phyloP scores from a whole-genome alignment of 805 yeast species.

The Candida qinlingensis region DNA sequence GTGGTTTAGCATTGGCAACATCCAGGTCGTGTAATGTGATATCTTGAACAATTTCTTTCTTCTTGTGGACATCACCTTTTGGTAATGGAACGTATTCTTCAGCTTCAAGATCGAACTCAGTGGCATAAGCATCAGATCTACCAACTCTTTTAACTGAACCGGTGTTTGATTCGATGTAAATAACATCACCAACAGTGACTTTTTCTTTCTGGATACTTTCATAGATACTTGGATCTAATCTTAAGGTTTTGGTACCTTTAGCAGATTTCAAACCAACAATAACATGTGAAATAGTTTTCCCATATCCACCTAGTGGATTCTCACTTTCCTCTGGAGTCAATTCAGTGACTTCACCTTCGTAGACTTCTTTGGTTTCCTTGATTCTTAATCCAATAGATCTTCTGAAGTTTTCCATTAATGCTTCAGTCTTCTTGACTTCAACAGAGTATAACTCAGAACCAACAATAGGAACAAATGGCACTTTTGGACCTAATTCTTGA shows the following conservation, averaged over 20 bases:
- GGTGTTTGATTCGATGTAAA: slow-evolving; percentile 94
- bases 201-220: slow-evolving; percentile 93
- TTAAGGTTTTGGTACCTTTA: slow-evolving; percentile 81
- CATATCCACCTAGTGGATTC: slow-evolving; percentile 96
- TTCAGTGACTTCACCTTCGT: slow-evolving; percentile 97
- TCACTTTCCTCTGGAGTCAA: slow-evolving; percentile 94
- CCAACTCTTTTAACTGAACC: slow-evolving; percentile 98
- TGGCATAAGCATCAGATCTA: slow-evolving; percentile 96
- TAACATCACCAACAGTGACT: slow-evolving; percentile 93
- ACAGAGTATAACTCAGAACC: slow-evolving; percentile 92
- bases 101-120: slow-evolving; percentile 97
- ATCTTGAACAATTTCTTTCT: slow-evolving; percentile 96
- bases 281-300: slow-evolving; percentile 92
- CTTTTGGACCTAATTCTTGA: slow-evolving; percentile 94
- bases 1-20: slow-evolving; percentile 92
- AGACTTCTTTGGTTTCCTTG: slow-evolving; percentile 95
- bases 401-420: slow-evolving; percentile 93
- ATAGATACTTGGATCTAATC: slow-evolving; percentile 89
- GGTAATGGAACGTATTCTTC: slow-evolving; percentile 98
- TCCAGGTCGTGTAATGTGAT: slow-evolving; percentile 95
- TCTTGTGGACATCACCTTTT: slow-evolving; percentile 97
- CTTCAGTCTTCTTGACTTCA: slow-evolving; percentile 96
- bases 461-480: slow-evolving; percentile 95
- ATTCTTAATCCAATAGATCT: slow-evolving; percentile 94
- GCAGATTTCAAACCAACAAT: slow-evolving; percentile 90